Evolutionary conservation across 441 rosid genomes (phyloP).

Genomic region (Adansonia grandidieri): DNA sequence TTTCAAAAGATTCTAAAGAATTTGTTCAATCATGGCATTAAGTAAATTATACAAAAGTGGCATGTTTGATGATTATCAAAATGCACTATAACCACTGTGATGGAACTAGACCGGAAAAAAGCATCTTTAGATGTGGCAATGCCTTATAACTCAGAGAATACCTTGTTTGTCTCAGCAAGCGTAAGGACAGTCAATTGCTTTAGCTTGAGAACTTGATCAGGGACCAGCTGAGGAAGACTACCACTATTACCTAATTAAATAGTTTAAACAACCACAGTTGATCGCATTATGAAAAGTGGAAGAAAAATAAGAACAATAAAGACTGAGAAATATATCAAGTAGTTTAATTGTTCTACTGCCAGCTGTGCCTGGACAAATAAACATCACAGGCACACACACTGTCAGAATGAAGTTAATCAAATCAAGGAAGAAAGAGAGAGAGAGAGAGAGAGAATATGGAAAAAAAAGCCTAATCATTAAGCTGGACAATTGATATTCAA

Average conservation of each 20-base stretch:
- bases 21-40: neutral
- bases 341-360: neutral
- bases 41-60: neutral
- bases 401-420: neutral
- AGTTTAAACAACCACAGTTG: constrained; percentile 7
- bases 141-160: constrained; percentile 26
- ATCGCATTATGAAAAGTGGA: constrained; percentile 3
- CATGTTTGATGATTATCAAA: neutral
- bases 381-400: neutral
- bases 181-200: constrained; percentile 96
- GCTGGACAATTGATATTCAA: neutral
- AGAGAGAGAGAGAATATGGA: neutral
- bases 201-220: constrained; percentile 87
- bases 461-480: neutral
- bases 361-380: neutral
- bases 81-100: neutral
- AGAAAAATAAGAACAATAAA: constrained; percentile 9
- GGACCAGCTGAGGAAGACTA: constrained; percentile 59
- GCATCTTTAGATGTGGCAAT: neutral
- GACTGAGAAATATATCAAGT: neutral
- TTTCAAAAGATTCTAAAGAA: neutral
- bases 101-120: neutral
- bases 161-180: constrained; percentile 90
- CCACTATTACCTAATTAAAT: constrained; percentile 55
- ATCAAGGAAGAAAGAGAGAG: neutral